Evolutionary conservation across 2,329 filamentous ascomycete genomes (phyloP), one percentile per base, ranked within the genome.

Genomic region (Aspergillus sp.): DNA sequence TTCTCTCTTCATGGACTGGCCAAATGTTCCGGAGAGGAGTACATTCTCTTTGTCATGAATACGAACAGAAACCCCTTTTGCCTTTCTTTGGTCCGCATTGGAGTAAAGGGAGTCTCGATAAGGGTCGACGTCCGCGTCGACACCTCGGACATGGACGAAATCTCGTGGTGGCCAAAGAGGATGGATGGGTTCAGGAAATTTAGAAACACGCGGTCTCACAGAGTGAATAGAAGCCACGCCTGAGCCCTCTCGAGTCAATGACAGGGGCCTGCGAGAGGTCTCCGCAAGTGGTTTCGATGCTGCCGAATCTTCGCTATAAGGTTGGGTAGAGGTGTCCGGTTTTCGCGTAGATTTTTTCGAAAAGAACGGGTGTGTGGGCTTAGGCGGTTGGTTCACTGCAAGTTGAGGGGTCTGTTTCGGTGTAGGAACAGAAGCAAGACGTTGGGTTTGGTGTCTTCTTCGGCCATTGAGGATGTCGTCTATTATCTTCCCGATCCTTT

Each of bases 311-410:
- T 44, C 23, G 10, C 33, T 19, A 7, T 45, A 22, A 41, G 35
- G 15, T 5, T 23, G 10, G 3, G 3, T 39, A 9, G 44, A 38
- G 12, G 22, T 7, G 4, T 56, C 52, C 0, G 49, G 4, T 19
- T 58, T 61, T 23, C 51, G 62, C 7, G 66, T 63, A 5, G 72
- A 19, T 55, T 83, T 86, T 5, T 78, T 80, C 13, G 76, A 61
- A 59, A 90, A 90, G 60, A 90, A 87, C 0, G 86, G 85, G 66
- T 90, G 83, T 0, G 80, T 78, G 1, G 72, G 56, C 57, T 79
- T 82, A 5, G 64, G 55, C 39, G 67, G 57, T 47, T 56, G 45
- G 12, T 47, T 53, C 23, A 19, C 13, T 20, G 57, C 51, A 41
- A 46, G 17, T 10, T 7, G 37, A 13, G 37, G 37, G 22, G 37